These are phyloP conservation scores for Talaromyces sp. DNA, from an alignment of 2,329 filamentous ascomycete genomes.

Conservation along the genomic window DNA sequence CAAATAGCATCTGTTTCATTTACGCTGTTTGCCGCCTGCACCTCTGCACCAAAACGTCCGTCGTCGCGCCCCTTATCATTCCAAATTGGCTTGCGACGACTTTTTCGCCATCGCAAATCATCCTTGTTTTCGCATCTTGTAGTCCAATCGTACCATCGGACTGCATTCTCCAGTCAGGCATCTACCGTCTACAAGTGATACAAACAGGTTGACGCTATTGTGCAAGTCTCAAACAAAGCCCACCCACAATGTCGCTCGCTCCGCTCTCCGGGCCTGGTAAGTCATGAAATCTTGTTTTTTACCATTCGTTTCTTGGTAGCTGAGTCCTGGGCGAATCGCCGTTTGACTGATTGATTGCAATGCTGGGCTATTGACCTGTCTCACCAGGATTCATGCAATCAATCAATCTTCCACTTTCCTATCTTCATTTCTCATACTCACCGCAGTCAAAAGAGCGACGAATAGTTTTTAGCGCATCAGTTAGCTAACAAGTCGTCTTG, in stretches of 20 bases:
- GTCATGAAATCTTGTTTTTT: conserved; percentile 18
- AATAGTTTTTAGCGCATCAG: not conserved
- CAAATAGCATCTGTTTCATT: conserved; percentile 5
- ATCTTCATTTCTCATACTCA: conserved; percentile 7
- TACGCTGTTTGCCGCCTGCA: conserved; percentile 11
- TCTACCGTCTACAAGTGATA: conserved; percentile 12
- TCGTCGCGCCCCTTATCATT: conserved; percentile 9
- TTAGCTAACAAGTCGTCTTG: conserved; percentile 4
- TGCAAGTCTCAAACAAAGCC: conserved; percentile 17
- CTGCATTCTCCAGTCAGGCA: not conserved
- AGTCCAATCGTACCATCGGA: conserved; percentile 10
- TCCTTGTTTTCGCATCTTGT: not conserved
- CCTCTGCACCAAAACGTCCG: not conserved
- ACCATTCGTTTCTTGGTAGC: conserved; percentile 9
- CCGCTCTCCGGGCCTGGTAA: conserved; percentile 27
- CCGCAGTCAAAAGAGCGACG: not conserved
- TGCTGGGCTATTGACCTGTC: conserved; percentile 4
- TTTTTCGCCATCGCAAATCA: not conserved
- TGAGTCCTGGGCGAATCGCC: conserved; percentile 1
- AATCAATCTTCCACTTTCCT: conserved; percentile 14
- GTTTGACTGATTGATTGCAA: not conserved
- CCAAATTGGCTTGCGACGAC: conserved; percentile 12
- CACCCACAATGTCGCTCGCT: conserved; percentile 25
- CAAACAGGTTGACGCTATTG: conserved; percentile 10
- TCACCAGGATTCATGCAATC: conserved; percentile 2